These are phyloP conservation scores for Cladosporium sp. DNA, from an alignment of 2,329 filamentous ascomycete species.

Conservation along the genomic window DNA sequence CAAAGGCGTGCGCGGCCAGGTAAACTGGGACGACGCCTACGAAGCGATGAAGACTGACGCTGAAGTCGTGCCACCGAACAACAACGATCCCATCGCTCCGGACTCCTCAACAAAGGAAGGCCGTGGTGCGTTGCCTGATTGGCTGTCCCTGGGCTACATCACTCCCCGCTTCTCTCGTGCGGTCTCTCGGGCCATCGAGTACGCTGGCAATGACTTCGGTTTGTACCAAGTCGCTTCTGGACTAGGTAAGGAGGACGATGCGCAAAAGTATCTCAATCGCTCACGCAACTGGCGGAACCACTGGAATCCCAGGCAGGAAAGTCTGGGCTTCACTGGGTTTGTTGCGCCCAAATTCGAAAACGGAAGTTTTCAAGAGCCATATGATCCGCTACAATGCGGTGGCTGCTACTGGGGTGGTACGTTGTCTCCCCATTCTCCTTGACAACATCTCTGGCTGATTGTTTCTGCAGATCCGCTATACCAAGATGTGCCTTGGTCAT, in stretches of 20 bases:
- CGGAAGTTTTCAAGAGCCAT: slow-evolving; percentile 47
- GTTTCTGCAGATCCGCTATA: slow-evolving; percentile 20
- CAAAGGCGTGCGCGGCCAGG: slow-evolving; percentile 62
- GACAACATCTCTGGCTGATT: neutral
- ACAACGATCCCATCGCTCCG: slow-evolving; percentile 56
- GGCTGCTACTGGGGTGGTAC: slow-evolving; percentile 67
- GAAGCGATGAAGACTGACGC: slow-evolving; percentile 66
- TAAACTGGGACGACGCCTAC: slow-evolving; percentile 66
- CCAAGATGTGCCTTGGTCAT: slow-evolving; percentile 37
- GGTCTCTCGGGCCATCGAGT: slow-evolving; percentile 66
- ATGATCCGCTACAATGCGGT: slow-evolving; percentile 56
- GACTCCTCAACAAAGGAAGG: slow-evolving; percentile 67
- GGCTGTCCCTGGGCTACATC: slow-evolving; percentile 65
- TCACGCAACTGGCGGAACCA: slow-evolving; percentile 71
- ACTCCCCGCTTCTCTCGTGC: slow-evolving; percentile 61
- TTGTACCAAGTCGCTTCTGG: slow-evolving; percentile 65
- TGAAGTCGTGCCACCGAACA: slow-evolving; percentile 61
- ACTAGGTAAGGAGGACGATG: slow-evolving; percentile 53
- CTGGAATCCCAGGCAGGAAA: slow-evolving; percentile 61
- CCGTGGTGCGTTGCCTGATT: slow-evolving; percentile 67
- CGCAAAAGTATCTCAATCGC: slow-evolving; percentile 60
- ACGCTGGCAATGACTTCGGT: slow-evolving; percentile 68
- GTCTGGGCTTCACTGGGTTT: slow-evolving; percentile 65
- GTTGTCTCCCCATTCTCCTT: slow-evolving; percentile 34
- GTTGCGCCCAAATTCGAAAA: slow-evolving; percentile 59